Percentiles rank a stretch among this genome's conserved stretches.
These are phyloP conservation scores for Geotrichum carabidarum DNA, from an alignment of 1,139 yeast species.

Conservation along the genomic window DNA sequence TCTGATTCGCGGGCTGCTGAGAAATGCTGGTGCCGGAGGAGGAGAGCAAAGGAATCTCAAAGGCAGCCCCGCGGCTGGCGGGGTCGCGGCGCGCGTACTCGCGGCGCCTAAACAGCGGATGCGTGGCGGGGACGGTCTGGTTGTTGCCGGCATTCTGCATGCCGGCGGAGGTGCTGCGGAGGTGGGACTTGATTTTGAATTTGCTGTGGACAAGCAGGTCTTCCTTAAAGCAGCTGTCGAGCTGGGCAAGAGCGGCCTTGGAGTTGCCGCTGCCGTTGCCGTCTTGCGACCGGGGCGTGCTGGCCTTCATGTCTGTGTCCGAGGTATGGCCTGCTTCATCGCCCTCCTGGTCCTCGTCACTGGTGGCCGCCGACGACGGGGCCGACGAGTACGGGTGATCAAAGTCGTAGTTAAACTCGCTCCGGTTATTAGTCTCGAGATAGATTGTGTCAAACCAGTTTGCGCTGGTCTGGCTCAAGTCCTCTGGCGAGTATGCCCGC, in stretches of 20 bases:
- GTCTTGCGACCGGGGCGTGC: not conserved
- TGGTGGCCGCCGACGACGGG: conserved; percentile 19
- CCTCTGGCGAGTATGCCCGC: conserved; percentile 20
- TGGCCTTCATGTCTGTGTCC: conserved; percentile 6
- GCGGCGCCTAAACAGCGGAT: not conserved
- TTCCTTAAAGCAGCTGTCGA: not conserved
- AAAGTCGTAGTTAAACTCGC: conserved; percentile 20
- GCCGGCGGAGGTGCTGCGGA: not conserved
- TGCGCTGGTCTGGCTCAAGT: conserved; percentile 10
- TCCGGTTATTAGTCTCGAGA: conserved; percentile 21
- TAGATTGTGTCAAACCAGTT: conserved; percentile 20
- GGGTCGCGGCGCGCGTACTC: not conserved
- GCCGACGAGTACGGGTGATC: conserved; percentile 17
- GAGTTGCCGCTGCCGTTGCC: not conserved
- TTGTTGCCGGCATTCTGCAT: not conserved
- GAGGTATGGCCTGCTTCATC: conserved; percentile 32
- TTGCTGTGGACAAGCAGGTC: conserved; percentile 22
- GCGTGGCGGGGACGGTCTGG: not conserved
- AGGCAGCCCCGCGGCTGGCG: not conserved
- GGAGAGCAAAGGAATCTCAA: not conserved
- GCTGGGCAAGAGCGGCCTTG: not conserved
- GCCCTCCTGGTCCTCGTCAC: conserved; percentile 11
- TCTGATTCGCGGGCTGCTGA: conserved; percentile 1
- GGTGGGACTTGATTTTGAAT: conserved; percentile 16
- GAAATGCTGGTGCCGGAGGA: not conserved